Base-by-base conservation (phyloP, 2,329 filamentous ascomycete genomes). In the Penicillium thymicola region DNA sequence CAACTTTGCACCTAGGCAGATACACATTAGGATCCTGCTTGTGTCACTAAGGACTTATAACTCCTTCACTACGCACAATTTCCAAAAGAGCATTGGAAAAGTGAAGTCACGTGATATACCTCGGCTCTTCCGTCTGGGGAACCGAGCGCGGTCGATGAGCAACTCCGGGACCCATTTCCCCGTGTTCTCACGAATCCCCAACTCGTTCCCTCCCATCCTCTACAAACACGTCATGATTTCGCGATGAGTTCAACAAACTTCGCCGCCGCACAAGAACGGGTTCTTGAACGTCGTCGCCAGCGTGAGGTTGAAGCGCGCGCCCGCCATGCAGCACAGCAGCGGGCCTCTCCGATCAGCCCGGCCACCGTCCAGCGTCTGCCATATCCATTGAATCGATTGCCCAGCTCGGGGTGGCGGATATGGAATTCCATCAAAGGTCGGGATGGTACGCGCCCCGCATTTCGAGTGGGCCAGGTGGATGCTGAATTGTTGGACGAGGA, bases 401-500 rank as follows among this genome's bases (percentile, higher is more conserved):
- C 74, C 14, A 60, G 67, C 16, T 68, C 67, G 11, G 70, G 72
- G 4, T 64, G 81, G 81, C 54, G 70, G 65, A 55, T 85, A 53
- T 96, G 89, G 90, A 85, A 92, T 69, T 78, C 82, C 5, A 77
- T 93, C 41, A 85, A 84, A 38, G 87, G 88, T 6, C 85, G 89
- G 58, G 87, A 92, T 69, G 90, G 91, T 43, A 93, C 89, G 25
- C 81, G 86, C 16, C 93, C 94, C 5, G 88, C 90, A 11, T 97
- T 96, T 72, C 87, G 94, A 52, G 94, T 99, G 28, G 92, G 93
- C 28, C 94, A 99, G 76, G 90, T 97, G 42, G 94, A 99, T 74
- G 92, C 94, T 37, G 94, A 97, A 74, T 80, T 99, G 48, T 82
- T 99, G 18, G 94, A 99, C 73, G 91, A 96, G 70, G 94, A 97